Evolutionary conservation across 2,329 filamentous ascomycete species (phyloP), one percentile per base, ranked within the genome.

Genomic region (Alternaria consortialis): DNA sequence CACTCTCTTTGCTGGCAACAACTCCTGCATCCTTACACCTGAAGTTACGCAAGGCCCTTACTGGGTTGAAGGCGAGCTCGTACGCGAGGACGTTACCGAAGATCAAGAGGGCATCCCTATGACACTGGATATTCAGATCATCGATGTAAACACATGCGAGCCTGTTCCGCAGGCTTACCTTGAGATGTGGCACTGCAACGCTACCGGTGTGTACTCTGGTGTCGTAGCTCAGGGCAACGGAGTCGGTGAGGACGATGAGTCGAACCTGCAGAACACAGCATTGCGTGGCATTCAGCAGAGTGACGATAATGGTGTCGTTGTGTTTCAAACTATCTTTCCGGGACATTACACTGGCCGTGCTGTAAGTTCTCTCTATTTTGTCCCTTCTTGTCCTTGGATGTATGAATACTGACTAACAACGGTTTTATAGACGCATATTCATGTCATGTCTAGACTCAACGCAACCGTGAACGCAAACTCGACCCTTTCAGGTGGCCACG

Each of bases 121-220:
- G 37, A 80, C 80, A 4, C 72, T 86, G 11, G 84, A 86, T 65
- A 80, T 85, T 62, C 85, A 87, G 71, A 78, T 87, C 56, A 80
- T 87, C 53, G 85, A 87, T 61, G 79, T 85, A 36, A 77, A 81
- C 44, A 86, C 84, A 4, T 87, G 85, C 74, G 75, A 85, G 68
- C 81, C 83, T 7, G 79, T 86, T 1, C 65, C 81, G 2, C 73
- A 83, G 51, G 79, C 80, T 11, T 84, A 79, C 58, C 70, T 86
- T n/a, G 84, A 87, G 67, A 82, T 86, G 65, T 87, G 85, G 85
- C 80, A 82, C 68, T 78, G 77, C 69, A 80, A 78, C 62, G 68
- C 68, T 39, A 78, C 76, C 7, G 74, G 74, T 43, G 73, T 75
- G 7, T 76, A 75, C 65, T 69, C 66, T 11, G 74, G 74, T 39